Conservation (phyloP, 495 filamentous ascomycete genomes). For the Aspergillus incahuasiensis region DNA sequence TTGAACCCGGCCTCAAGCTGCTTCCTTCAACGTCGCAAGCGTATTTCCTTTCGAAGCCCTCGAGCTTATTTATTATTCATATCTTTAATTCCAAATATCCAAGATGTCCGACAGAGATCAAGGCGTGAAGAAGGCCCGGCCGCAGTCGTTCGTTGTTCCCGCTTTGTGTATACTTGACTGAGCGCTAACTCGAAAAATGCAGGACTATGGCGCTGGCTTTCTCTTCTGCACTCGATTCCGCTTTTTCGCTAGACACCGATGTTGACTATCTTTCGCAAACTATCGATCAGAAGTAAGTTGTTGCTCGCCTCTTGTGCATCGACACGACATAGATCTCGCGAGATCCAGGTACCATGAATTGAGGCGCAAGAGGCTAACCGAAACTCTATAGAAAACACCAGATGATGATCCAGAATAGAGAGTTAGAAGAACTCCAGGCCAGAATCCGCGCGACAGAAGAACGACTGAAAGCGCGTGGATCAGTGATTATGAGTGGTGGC, state of each 20-base stretch:
- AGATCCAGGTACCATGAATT: not conserved
- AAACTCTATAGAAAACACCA: constrained; percentile 52
- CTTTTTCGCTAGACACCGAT: constrained; percentile 79
- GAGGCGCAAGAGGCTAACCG: not conserved
- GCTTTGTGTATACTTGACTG: constrained; percentile 1
- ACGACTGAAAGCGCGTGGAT: constrained; percentile 56
- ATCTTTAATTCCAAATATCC: constrained; percentile 7
- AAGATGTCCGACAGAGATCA: constrained; percentile 61
- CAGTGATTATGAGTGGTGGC: constrained; percentile 14
- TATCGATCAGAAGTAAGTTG: constrained; percentile 77
- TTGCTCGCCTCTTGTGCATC: not conserved
- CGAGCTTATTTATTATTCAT: constrained; percentile 1
- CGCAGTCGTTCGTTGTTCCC: constrained; percentile 68
- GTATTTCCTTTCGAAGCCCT: constrained; percentile 1
- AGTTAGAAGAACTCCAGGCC: constrained; percentile 81
- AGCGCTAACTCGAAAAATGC: constrained; percentile 26
- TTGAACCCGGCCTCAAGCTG: not conserved
- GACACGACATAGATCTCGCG: not conserved
- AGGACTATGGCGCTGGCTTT: constrained; percentile 88
- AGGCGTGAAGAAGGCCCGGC: constrained; percentile 72
- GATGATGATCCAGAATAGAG: constrained; percentile 70
- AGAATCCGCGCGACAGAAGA: constrained; percentile 80
- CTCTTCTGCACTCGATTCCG: constrained; percentile 78
- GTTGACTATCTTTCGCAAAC: constrained; percentile 71
- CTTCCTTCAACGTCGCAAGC: not conserved